Conservation (phyloP, 2,329 filamentous ascomycete species). For the Sclerotinia spermophila region DNA sequence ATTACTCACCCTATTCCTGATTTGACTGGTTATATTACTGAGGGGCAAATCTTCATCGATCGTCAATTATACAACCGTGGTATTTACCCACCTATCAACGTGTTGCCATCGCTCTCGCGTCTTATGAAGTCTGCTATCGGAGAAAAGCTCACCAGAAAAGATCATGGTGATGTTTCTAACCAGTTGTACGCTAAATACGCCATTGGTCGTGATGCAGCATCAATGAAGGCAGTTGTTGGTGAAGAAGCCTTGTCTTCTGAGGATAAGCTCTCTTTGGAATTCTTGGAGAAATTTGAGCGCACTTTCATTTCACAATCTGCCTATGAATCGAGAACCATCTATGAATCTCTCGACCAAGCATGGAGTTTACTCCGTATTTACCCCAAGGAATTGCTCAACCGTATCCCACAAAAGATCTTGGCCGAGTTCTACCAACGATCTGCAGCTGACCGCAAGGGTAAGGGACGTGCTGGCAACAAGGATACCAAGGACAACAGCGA, state of each 20-base stretch:
- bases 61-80: slow-evolving; percentile 92
- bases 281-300: slow-evolving; percentile 96
- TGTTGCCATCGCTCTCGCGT: slow-evolving; percentile 93
- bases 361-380: slow-evolving; percentile 97
- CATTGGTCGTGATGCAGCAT: slow-evolving; percentile 94
- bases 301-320: slow-evolving; percentile 89
- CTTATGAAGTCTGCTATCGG: slow-evolving; percentile 99
- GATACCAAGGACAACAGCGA: slow-evolving; percentile 41
- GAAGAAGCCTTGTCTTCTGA: slow-evolving; percentile 94
- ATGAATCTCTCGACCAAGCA: slow-evolving; percentile 89
- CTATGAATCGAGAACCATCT: slow-evolving; percentile 89
- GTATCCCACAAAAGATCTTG: slow-evolving; percentile 79
- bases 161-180: slow-evolving; percentile 98
- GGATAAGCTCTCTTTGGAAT: slow-evolving; percentile 96
- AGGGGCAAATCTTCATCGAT: slow-evolving; percentile 98
- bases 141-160: slow-evolving; percentile 92
- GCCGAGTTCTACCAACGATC: slow-evolving; percentile 78
- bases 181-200: slow-evolving; percentile 99
- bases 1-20: slow-evolving; percentile 99
- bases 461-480: slow-evolving; percentile 50
- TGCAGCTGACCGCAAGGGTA: slow-evolving; percentile 58
- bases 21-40: slow-evolving; percentile 97
- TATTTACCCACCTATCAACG: slow-evolving; percentile 98
- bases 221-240: slow-evolving; percentile 99
- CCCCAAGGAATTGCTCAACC: slow-evolving; percentile 96